Base-by-base conservation (phyloP, 495 filamentous ascomycete species). In the Hypoxylon cercidicola region DNA sequence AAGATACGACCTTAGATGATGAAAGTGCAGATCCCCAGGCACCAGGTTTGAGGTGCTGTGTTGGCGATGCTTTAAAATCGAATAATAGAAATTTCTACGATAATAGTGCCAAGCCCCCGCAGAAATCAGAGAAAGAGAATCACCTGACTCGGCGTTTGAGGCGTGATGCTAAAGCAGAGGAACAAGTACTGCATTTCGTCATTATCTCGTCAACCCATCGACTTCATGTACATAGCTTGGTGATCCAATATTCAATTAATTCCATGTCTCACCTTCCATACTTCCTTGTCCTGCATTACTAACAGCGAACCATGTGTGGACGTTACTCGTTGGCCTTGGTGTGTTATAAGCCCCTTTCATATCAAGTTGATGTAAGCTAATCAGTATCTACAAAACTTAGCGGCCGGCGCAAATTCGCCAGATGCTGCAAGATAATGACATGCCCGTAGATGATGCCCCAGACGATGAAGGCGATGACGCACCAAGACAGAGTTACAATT, bases 401-500 rank as follows among this genome's bases (percentile, higher is more conserved):
- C 88, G 86, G 56, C 87, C 82, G 66, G 88, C 81, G 15, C 81
- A 88, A 55, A 81, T 97, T 49, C 88, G 87, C 34, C 84, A 81
- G 41, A 87, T 88, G 66, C 80, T 97, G 13, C 79, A 89, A 72
- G 80, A 90, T 51, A 82, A 92, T 60, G 79, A 91, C 63, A 90
- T 97, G 85, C 86, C 80, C 8, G 89, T 93, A 6, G 84, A 91
- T 54, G 89, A 95, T 43, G 88, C 85, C 4, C 90, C 92, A 12
- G 86, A 87, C 1, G 91, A 96, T 60, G 79, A 83, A 20, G 74
- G 72, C 4, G 70, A 74, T 18, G 82, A 84, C 0, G 86, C 87
- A 25, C 84, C 91, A 2, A 83, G 90, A 45, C 90, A 92, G 69
- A 91, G 84, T 48, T 97, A 95, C 77, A 99, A 99, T 72, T 95